Evolutionary conservation across 805 yeast genomes (phyloP), one percentile per base, ranked within the genome.

Genomic region (Zygosaccharomyces pseudorouxii): DNA sequence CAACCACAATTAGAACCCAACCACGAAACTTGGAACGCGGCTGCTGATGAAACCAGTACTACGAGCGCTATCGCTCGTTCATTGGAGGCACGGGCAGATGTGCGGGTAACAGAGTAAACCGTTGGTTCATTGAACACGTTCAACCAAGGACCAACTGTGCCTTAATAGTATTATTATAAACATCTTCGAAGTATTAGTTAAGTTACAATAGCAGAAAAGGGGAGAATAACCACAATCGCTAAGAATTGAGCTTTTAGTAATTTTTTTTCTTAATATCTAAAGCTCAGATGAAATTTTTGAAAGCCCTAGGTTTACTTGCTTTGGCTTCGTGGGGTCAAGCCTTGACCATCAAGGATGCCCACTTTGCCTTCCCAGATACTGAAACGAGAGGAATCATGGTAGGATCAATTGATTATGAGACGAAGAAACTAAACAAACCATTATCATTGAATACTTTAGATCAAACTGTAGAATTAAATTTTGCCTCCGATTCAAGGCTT

Each of bases 391-490:
- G 52, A 33, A 45, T 47, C 10, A 47, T 50, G 56, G 33, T 55
- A 12, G 58, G 54, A 10, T 10, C 48, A 16, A 37, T 55, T 23
- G 52, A 52, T 43, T 19, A 46, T 12, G 11, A 29, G 18, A 25
- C 52, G 30, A 19, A 46, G 38, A 46, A 51, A 18, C 27, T 50
- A 14, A 31, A 40, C 5, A 38, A 46, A 3, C 53, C 55, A 23
- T 29, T 62, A 16, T 31, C 28, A 3, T 36, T 61, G 14, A 38
- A 52, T n/a, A 29, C 29, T n/a, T 18, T 52, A 3, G 49, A 54
- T 9, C 61, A 60, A 10, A 35, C 46, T 2, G 5, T 63, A 23
- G 57, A 58, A 41, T 48, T 61, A 29, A 53, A 44, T 19, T 58
- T 61, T 27, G 54, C 56, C 11, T 48, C 62, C 19, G 46, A 48